Conservation (phyloP, 306 rosid genomes). For the Fragaria vesca region DNA sequence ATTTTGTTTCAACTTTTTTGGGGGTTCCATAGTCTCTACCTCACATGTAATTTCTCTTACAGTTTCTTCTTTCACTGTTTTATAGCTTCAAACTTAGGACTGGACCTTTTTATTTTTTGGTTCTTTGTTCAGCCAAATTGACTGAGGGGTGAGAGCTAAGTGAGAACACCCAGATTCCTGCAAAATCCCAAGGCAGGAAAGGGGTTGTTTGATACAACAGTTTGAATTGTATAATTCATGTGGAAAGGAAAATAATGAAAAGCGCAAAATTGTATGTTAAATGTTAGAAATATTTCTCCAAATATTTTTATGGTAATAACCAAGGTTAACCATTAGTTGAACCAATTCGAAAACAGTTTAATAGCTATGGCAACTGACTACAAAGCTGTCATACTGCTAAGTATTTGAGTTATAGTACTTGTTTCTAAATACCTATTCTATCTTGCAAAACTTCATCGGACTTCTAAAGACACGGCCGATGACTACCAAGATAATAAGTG, state of each 20-base stretch:
- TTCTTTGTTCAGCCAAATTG: constrained; percentile 11
- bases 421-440: neutral
- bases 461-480: neutral
- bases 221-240: constrained; percentile 9
- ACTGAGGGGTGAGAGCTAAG: constrained; percentile 12
- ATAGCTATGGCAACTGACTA: neutral
- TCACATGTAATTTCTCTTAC: constrained; percentile 31
- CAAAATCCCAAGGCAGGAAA: constrained; percentile 3
- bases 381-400: neutral
- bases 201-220: neutral
- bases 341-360: neutral
- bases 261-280: neutral
- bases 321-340: neutral
- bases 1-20: constrained; percentile 21
- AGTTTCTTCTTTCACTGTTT: constrained; percentile 27
- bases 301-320: neutral
- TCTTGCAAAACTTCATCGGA: neutral
- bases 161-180: constrained; percentile 7
- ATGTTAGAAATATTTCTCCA: neutral
- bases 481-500: neutral
- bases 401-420: neutral
- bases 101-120: constrained; percentile 16
- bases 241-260: constrained; percentile 13
- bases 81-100: constrained; percentile 34
- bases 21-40: constrained; percentile 11